Base-by-base conservation (phyloP, 2,329 filamentous ascomycete species). In the Aspergillus brasiliensis region DNA sequence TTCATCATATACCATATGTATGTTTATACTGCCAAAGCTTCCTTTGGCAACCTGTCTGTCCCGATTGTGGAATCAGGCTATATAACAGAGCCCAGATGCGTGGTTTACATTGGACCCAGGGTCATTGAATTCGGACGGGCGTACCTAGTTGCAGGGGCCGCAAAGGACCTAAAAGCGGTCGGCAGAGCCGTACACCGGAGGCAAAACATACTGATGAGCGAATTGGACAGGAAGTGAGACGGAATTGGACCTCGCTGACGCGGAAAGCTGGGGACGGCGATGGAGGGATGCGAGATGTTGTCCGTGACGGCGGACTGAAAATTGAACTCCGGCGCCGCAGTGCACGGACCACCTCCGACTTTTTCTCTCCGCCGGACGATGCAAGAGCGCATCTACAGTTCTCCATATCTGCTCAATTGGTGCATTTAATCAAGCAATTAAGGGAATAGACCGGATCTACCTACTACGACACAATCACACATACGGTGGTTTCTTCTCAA, bases 111-210 rank as follows among this genome's bases (percentile, higher is more conserved):
- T 49, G 23, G 44, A 40, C 13, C n/a, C 25, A 23, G 31, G 38
- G 55, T 55, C 6, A 37, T n/a, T n/a, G n/a, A 28, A 54, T 57
- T 54, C 15, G 15, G 23, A 23, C 25, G 38, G 19, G 46, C 65
- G 52, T 66, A 72, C 69, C 62, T 69, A 65, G 60, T 62, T 46
- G 65, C 63, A 42, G 65, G 58, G 56, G 72, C 66, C 47, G 65
- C 60, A 40, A 64, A 61, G 27, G 66, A 58, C 67, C 65, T 68
- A 31, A 75, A 38, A 25, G 62, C 56, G 37, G 67, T 66, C 68
- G 71, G 71, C 64, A 73, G 27, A 19, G 70, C 71, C 65, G 72
- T 70, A 64, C 70, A 72, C 53, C 69, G 69, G 49, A 77, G 62
- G 56, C 71, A 71, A 60, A 75, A 65, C 75, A 77, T 77, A 28